Evolutionary conservation across 306 rosid genomes (phyloP).

Genomic region (Trichosanthes cucumerina): DNA sequence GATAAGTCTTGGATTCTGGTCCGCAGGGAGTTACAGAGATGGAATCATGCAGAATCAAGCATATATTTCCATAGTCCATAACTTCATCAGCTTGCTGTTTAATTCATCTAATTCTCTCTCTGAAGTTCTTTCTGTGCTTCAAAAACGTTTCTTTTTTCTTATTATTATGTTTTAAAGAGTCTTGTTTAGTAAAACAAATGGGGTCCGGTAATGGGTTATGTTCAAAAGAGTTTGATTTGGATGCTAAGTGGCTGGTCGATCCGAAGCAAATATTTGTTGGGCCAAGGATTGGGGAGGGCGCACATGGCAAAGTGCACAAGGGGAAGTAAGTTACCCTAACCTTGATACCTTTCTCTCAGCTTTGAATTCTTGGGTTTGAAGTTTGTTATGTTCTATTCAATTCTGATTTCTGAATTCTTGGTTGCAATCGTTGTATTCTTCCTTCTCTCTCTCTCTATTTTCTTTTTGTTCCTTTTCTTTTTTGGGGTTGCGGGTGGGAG

Average conservation of each 20-base stretch:
- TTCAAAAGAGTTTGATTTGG: conserved; percentile 51
- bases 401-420: neutral
- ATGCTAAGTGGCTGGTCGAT: conserved; percentile 56
- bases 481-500: neutral
- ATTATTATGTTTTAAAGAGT: neutral
- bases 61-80: neutral
- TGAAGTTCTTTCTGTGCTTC: neutral
- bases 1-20: neutral
- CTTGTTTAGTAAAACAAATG: conserved; percentile 24
- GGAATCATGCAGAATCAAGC: neutral
- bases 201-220: conserved; percentile 89
- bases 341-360: neutral
- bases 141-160: neutral
- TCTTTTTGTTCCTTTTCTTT: neutral
- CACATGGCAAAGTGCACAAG: conserved; percentile 64
- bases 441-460: neutral
- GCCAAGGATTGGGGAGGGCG: conserved; percentile 66
- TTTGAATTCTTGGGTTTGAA: neutral
- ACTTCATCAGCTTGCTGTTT: neutral
- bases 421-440: neutral
- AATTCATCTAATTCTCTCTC: neutral
- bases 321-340: conserved; percentile 52
- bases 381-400: conserved; percentile 1
- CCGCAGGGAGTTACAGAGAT: neutral
- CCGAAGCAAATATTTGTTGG: conserved; percentile 60